Conservation (phyloP, 73 alveolate species). For the Stentor coeruleus region DNA sequence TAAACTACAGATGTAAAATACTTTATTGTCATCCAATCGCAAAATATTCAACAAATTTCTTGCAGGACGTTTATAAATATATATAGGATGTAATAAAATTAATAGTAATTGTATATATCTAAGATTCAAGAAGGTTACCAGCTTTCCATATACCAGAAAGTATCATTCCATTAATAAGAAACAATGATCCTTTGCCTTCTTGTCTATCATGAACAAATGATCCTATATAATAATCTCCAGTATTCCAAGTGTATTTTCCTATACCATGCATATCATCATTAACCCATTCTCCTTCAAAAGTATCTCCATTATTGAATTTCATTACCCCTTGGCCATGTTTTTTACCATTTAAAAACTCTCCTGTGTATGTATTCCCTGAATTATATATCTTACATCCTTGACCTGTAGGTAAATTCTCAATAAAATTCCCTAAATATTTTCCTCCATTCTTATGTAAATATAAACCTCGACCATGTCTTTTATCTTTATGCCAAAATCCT, state of each 20-base stretch:
- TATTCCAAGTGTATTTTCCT: conserved; percentile 31
- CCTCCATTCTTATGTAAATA: conserved; percentile 70
- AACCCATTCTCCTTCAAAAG: conserved; percentile 64
- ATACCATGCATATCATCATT: conserved; percentile 49
- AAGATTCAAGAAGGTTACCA: too few species aligned
- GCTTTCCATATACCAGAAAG: too few species aligned
- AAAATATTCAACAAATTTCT: too few species aligned
- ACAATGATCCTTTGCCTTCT: too few species aligned
- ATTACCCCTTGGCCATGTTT: conserved; percentile 36
- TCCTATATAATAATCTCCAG: too few species aligned
- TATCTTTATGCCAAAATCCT: conserved; percentile 83
- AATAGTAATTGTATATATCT: too few species aligned
- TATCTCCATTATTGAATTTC: conserved; percentile 45
- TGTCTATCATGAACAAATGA: too few species aligned
- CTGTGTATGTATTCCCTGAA: conserved; percentile 56
- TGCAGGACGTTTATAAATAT: too few species aligned
- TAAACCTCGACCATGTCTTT: conserved; percentile 81
- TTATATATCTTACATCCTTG: conserved; percentile 72
- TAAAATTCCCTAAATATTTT: conserved; percentile 84
- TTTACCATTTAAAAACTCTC: conserved; percentile 29
- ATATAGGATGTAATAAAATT: too few species aligned
- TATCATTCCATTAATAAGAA: too few species aligned
- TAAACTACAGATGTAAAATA: too few species aligned
- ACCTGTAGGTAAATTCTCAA: conserved; percentile 55
- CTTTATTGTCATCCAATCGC: too few species aligned